A percentile compares a stretch with the other conserved stretches of the same genome.
These are phyloP conservation scores for Fonsecaea pugnacius DNA, from an alignment of 2,329 filamentous ascomycete species.

Conservation along the genomic window DNA sequence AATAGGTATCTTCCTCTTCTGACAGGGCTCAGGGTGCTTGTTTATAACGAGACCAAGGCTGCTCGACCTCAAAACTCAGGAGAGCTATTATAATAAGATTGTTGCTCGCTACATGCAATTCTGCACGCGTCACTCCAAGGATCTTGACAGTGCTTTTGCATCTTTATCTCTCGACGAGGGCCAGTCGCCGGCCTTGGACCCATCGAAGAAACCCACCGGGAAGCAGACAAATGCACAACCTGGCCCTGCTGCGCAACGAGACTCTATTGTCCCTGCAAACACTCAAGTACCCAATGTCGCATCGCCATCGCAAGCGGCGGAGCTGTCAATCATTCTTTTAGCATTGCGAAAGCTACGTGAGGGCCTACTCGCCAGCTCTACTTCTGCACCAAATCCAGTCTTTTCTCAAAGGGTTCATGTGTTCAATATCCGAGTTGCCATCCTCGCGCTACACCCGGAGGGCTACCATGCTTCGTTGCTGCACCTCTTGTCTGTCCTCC, in stretches of 20 bases:
- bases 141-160: conserved; percentile 75
- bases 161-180: conserved; percentile 57
- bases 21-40: not conserved
- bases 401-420: conserved; percentile 91
- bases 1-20: conserved; percentile 62
- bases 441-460: conserved; percentile 80
- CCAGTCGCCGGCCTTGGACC: conserved; percentile 43
- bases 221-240: not conserved
- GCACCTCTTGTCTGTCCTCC: conserved; percentile 74
- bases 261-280: conserved; percentile 8
- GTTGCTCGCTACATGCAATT: conserved; percentile 88
- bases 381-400: conserved; percentile 68
- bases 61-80: conserved; percentile 76
- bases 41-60: conserved; percentile 57
- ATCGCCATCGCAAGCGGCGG: conserved; percentile 54
- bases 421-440: conserved; percentile 83
- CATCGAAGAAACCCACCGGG: conserved; percentile 45
- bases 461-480: conserved; percentile 88
- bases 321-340: conserved; percentile 74
- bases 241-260: conserved; percentile 11
- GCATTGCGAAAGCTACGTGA: conserved; percentile 92
- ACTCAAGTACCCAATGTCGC: conserved; percentile 27
- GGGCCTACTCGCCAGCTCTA: conserved; percentile 73
- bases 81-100: conserved; percentile 84
- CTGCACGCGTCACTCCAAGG: conserved; percentile 74